Evolutionary conservation across 1,284 basidiomycete genomes (phyloP), one percentile per base, ranked within the genome.

Genomic region (Ceratobasidium sp.): DNA sequence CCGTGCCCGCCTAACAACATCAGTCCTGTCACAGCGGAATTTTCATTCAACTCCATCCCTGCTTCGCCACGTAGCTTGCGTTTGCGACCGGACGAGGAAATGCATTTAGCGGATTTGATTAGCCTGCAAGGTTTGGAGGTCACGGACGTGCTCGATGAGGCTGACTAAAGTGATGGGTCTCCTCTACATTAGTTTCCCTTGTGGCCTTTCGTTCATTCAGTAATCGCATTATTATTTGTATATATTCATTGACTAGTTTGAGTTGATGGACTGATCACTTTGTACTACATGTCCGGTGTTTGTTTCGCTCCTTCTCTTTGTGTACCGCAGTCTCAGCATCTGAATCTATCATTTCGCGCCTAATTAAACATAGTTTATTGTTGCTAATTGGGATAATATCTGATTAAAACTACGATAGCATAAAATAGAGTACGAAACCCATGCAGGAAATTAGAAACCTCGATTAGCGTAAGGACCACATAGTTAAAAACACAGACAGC

Each of bases 21-120:
- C n/a, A 69, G 64, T 23, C 64, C 64, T 26, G 21, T 69, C 5
- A 69, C 64, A 28, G 64, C 64, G 39, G 64, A 69, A 28, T 69
- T 69, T 46, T 69, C 64, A n/a, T 69, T 69, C 52, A 69, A 69
- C 26, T 69, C 64, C 10, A 74, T 58, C n/a, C 67, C 43, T 30
- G 60, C 46, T 21, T 62, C 48, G 23, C 73, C 58, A 3, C 72
- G 75, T 3, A 76, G 75, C 34, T 57, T 76, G 53, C 72, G 62
- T 30, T 28, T 76, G 18, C 39, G 75, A 14, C 71, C 70, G 12
- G 74, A 74, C 43, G 75, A 76, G 36, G 75, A 76, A 30, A 67
- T 76, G 34, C 75, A 76, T 61, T 41, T 76, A 59, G 71, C 75
- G n/a, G 75, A 76, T 53, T 58, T 76, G 48, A 74, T 74, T 14